These are phyloP conservation scores for Phytophthora crassamura DNA, from an alignment of 352 stramenopile species.

Conservation along the genomic window DNA sequence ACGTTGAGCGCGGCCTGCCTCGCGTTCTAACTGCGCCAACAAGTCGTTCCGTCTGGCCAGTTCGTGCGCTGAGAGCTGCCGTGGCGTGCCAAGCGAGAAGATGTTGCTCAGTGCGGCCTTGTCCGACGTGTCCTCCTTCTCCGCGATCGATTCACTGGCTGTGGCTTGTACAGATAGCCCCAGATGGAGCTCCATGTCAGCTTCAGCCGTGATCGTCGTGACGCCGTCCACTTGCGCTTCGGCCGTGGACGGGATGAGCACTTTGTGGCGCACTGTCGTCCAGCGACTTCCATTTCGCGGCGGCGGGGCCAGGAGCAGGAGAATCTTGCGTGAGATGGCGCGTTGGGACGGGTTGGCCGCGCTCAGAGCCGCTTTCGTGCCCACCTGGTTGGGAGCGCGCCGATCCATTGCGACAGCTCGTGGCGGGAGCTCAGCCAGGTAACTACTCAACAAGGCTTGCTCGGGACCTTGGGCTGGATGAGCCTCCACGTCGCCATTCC, in stretches of 20 bases:
- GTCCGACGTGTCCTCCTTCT: conserved; percentile 13
- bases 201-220: conserved; percentile 27
- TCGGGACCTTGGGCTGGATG: background rate
- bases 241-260: conserved; percentile 16
- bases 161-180: background rate
- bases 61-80: conserved; percentile 54
- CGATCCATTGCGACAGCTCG: conserved; percentile 26
- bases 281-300: conserved; percentile 30
- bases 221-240: conserved; percentile 4
- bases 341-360: conserved; percentile 25
- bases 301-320: conserved; percentile 24
- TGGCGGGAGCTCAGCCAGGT: conserved; percentile 26
- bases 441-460: conserved; percentile 27
- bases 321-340: conserved; percentile 24
- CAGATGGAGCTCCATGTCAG: conserved; percentile 21
- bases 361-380: conserved; percentile 24
- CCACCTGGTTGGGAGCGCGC: conserved; percentile 26
- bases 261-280: conserved; percentile 31
- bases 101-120: conserved; percentile 58
- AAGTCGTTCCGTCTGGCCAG: conserved; percentile 60
- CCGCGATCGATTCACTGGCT: background rate
- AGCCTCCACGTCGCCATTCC: background rate
- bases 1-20: conserved; percentile 34
- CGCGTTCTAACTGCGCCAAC: conserved; percentile 50
- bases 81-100: conserved; percentile 65